Evolutionary conservation across 2,329 filamentous ascomycete species (phyloP).

Genomic region (Fusarium bulbicola): DNA sequence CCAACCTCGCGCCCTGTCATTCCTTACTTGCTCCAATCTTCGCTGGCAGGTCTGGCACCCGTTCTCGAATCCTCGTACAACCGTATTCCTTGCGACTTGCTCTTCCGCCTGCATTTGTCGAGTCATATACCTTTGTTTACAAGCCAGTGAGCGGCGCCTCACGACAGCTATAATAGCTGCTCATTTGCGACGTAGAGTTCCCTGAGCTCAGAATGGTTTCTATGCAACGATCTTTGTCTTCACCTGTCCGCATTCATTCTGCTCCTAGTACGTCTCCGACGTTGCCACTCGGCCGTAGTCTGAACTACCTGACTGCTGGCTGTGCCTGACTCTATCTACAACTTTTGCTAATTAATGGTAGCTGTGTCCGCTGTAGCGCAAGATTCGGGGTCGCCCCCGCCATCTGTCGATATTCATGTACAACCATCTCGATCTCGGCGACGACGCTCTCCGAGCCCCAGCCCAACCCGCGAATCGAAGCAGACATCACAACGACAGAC

Average conservation of each 20-base stretch:
- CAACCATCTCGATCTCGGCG: slow-evolving; percentile 60
- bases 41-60: slow-evolving; percentile 33
- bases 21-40: slow-evolving; percentile 29
- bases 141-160: slow-evolving; percentile 40
- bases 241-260: slow-evolving; percentile 66
- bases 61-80: slow-evolving; percentile 16
- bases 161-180: slow-evolving; percentile 47
- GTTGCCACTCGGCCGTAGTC: slow-evolving; percentile 12
- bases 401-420: slow-evolving; percentile 62
- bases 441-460: slow-evolving; percentile 64
- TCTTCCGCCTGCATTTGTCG: not conserved
- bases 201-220: slow-evolving; percentile 65
- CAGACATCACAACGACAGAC: slow-evolving; percentile 55
- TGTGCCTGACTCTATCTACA: slow-evolving; percentile 9
- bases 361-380: slow-evolving; percentile 46
- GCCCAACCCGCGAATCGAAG: slow-evolving; percentile 55
- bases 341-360: slow-evolving; percentile 45
- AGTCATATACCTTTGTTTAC: slow-evolving; percentile 25
- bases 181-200: slow-evolving; percentile 43
- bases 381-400: slow-evolving; percentile 63
- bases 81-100: slow-evolving; percentile 17
- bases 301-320: not conserved
- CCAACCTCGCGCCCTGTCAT: slow-evolving; percentile 28
- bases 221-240: slow-evolving; percentile 71
- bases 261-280: slow-evolving; percentile 65